Base-by-base conservation (phyloP, 176 grass and related monocot genomes). In the Musa schizocarpa region DNA sequence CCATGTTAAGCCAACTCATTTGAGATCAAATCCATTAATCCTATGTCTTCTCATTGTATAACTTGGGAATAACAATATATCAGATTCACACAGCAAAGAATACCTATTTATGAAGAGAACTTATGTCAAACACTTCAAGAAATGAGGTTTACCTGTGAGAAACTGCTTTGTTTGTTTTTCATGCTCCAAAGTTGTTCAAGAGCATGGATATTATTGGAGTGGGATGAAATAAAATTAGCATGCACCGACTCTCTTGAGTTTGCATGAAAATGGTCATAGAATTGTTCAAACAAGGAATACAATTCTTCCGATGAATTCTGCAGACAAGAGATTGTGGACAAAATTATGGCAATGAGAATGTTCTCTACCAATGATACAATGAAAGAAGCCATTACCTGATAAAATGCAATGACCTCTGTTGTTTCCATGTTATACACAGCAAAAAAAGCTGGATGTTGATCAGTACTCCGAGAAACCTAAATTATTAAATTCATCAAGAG, bases 391-490 rank as follows among this genome's bases (percentile, higher is more conserved):
- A 73, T 57, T 77, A 92, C 94, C 94, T 93, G 90, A 82, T 93
- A 91, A 76, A 98, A 92, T 75, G 94, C 90, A 83, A 98, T 73
- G 69, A 98, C 81, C 59, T 98, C 90, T 65, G 90, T 91, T 6
- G 94, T 97, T 72, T 97, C 94, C 94, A 97, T 97, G 90, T 97
- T 97, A 73, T 97, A 97, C 27, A 97, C 94, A 56, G 86, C 94
- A 92, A 93, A 97, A 74, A 97, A 97, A 69, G 94, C 86, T 76
- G 86, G 79, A 76, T 75, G 83, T 66, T 93, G 94, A 78, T 98
- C 94, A 73, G 88, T 82, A 51, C 55, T 83, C 71, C 86, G 88
- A 87, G 87, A 88, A 86, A 98, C 86, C 90, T 98, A 82, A 76
- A 76, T 62, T 69, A 50, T 69, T 0, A 50, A n/a, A 69, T n/a